A percentile compares a stretch with the other conserved stretches of the same genome.
Evolutionary conservation across 2,329 filamentous ascomycete species (phyloP).

Genomic region (Xylariaceae sp.): DNA sequence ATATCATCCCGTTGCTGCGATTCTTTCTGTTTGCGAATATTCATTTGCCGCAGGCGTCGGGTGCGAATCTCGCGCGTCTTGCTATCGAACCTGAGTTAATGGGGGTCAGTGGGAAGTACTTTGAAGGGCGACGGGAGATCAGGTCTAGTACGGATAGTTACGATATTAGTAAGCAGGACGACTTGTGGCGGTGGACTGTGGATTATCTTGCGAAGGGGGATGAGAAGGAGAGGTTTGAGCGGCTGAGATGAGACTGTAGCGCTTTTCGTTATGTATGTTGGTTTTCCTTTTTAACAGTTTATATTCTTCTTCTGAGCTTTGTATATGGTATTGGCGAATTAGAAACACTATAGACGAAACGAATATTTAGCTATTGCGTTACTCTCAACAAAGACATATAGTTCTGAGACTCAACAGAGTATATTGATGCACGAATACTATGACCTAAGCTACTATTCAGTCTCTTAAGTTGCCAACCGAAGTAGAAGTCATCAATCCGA

Average conservation of each 20-base stretch:
- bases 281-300: no score
- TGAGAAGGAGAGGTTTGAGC: constrained; percentile 15
- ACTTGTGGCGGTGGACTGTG: constrained; percentile 47
- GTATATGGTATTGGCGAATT: no score
- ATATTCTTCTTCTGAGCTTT: no score
- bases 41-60: constrained; percentile 39
- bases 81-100: constrained; percentile 34
- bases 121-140: constrained; percentile 40
- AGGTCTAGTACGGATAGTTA: constrained; percentile 43
- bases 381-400: no score
- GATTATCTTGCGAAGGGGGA: constrained; percentile 6
- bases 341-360: no score
- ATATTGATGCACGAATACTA: no score
- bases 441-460: no score
- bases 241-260: background rate
- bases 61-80: constrained; percentile 38
- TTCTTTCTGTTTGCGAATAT: constrained; percentile 35
- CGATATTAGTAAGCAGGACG: constrained; percentile 44
- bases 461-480: no score
- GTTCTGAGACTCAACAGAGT: no score
- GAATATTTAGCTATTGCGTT: no score
- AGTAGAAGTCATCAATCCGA: no score
- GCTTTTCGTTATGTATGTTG: no score
- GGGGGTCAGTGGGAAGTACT: constrained; percentile 41
- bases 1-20: constrained; percentile 36